Evolutionary conservation across 768 basidiomycete species (phyloP).

Genomic region (Boletus rubropictus): DNA sequence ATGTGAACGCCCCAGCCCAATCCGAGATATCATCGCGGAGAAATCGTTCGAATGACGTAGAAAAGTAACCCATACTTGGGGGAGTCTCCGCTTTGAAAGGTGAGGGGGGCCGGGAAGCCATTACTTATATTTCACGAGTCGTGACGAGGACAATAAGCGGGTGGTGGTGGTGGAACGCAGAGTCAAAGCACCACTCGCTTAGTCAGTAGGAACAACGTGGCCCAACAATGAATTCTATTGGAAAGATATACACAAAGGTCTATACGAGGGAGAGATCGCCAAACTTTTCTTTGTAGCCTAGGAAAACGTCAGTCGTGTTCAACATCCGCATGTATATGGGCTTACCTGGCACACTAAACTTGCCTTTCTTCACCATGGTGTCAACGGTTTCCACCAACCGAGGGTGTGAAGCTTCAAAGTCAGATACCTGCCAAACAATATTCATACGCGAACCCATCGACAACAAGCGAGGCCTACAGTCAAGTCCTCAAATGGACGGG

Average conservation of each 20-base stretch:
- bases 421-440: conserved; percentile 57
- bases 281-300: conserved; percentile 94
- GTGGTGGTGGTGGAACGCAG: conserved; percentile 3
- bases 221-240: conserved; percentile 17
- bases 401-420: conserved; percentile 89
- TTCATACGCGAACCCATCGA: not conserved
- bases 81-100: conserved; percentile 32
- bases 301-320: conserved; percentile 2
- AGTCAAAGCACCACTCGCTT: conserved; percentile 14
- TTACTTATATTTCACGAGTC: conserved; percentile 17
- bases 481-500: conserved; percentile 94
- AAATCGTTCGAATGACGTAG: conserved; percentile 67
- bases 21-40: conserved; percentile 69
- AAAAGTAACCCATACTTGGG: conserved; percentile 50
- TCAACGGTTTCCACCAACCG: conserved; percentile 88
- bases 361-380: conserved; percentile 94
- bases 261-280: conserved; percentile 92
- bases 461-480: conserved; percentile 53
- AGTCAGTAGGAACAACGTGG: conserved; percentile 13
- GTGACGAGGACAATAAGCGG: conserved; percentile 13
- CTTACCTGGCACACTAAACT: conserved; percentile 94
- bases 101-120: conserved; percentile 37
- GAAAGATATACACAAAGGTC: conserved; percentile 25
- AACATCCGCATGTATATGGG: not conserved
- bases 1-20: conserved; percentile 76